Conservation (phyloP, 805 yeast species). For the Yarrowia sp. region DNA sequence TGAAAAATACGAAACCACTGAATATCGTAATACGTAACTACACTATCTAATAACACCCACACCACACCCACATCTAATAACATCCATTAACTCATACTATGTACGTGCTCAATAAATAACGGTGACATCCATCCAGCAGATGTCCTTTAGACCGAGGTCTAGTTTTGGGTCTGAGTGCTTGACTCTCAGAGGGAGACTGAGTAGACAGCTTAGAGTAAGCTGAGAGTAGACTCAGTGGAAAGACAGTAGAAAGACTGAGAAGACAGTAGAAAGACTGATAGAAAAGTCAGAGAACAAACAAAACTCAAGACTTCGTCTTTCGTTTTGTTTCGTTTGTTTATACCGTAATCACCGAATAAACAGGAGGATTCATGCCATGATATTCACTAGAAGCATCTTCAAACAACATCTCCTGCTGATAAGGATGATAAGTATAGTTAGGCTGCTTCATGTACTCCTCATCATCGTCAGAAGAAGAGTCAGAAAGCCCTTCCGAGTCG, state of each 20-base stretch:
- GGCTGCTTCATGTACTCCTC: conserved; percentile 9
- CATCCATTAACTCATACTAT: neutral
- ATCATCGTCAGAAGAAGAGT: neutral
- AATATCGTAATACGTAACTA: too few relatives aligned
- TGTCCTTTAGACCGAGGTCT: neutral
- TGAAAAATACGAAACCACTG: too few relatives aligned
- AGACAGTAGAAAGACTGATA: too few relatives aligned
- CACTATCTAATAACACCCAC: neutral
- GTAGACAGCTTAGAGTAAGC: too few relatives aligned
- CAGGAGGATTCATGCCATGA: neutral
- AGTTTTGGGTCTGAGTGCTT: too few relatives aligned
- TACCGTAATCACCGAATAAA: neutral
- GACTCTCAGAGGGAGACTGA: too few relatives aligned
- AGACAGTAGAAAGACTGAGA: too few relatives aligned
- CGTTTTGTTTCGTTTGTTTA: too few relatives aligned
- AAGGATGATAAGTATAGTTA: conserved; percentile 1
- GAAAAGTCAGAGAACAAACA: too few relatives aligned
- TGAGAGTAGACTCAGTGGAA: too few relatives aligned
- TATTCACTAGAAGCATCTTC: neutral
- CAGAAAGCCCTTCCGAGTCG: neutral
- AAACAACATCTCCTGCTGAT: neutral
- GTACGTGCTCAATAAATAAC: neutral
- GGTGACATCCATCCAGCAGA: conserved; percentile 6
- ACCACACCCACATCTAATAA: neutral
- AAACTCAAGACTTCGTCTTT: too few relatives aligned